Evolutionary conservation across 2,329 filamentous ascomycete species (phyloP), one percentile per base, ranked within the genome.

Genomic region (Fusarium oligoseptatum): DNA sequence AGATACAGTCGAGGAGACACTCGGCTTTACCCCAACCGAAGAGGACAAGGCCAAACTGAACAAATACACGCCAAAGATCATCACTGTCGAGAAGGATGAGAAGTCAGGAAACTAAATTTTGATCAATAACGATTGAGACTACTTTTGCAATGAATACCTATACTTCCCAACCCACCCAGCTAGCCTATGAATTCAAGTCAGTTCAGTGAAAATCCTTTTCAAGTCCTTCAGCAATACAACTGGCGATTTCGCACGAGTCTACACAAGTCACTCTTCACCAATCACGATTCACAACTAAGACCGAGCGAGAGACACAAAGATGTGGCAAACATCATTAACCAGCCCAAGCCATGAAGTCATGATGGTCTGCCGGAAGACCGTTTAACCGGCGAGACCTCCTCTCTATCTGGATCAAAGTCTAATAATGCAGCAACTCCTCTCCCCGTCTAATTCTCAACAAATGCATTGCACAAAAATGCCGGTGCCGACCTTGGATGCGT

Each of bases 1-100:
- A 6, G 93, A 96, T 80, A 87, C 87, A 67, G 91, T 92, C 17
- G 95, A 96, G 83, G 89, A 93, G 80, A 91, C 88, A 48, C 88
- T 95, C 70, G 93, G 93, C 8, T 89, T 94, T 82, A 91, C 89
- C 43, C 90, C 95, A 2, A 92, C 91, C 1, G 91, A 94, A 71
- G 87, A 93, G 79, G 95, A 97, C 80, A 92, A 91, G 81, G 90
- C 91, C 68, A 89, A 89, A 14, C 82, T 97, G 72, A 87, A 90
- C 58, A 87, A 87, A 60, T 83, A 88, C 56, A 84, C 91, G 36
- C 93, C 93, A 9, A 90, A 86, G 75, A 88, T 96, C 67, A 88
- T 86, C 43, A 79, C 88, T 14, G 87, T 94, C 34, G 91, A 93
- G 20, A 83, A 73, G 67, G 63, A 74, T 43, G 71, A 76, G n/a